A percentile compares a stretch with the other conserved stretches of the same genome.
These are phyloP conservation scores for Xerocomellus intermedius DNA, from an alignment of 768 basidiomycete species.

Conservation along the genomic window DNA sequence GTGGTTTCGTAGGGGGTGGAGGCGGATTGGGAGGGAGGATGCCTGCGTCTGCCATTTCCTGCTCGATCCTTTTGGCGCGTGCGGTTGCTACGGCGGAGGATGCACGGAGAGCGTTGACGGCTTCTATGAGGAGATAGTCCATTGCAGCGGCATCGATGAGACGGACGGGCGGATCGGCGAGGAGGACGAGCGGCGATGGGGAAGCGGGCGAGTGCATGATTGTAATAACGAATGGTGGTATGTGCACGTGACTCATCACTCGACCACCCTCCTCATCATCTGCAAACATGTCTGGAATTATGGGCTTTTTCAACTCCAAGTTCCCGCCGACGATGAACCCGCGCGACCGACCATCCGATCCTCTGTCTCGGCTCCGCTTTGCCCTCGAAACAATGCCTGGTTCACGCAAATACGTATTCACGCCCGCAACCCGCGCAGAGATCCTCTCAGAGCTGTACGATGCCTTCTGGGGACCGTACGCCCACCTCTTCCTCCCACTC, in stretches of 20 bases:
- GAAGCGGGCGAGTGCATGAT: conserved; percentile 20
- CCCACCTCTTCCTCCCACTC: conserved; percentile 68
- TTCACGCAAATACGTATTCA: conserved; percentile 75
- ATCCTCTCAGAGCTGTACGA: conserved; percentile 80
- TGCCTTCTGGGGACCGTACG: conserved; percentile 78
- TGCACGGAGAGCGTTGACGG: conserved; percentile 69
- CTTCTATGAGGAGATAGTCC: conserved; percentile 86
- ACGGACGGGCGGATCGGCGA: conserved; percentile 67
- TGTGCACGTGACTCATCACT: conserved; percentile 1
- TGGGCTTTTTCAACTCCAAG: conserved; percentile 48
- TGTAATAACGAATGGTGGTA: too few species aligned
- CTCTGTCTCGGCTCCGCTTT: conserved; percentile 71
- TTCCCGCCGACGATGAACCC: conserved; percentile 54
- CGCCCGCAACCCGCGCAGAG: conserved; percentile 70
- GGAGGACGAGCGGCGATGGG: conserved; percentile 36
- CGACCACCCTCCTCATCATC: background rate
- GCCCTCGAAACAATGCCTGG: conserved; percentile 80
- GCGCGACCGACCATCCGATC: conserved; percentile 56
- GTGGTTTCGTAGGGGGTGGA: conserved; percentile 39
- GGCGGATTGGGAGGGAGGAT: conserved; percentile 55
- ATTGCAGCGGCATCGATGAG: conserved; percentile 65
- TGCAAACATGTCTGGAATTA: conserved; percentile 39
- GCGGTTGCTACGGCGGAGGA: conserved; percentile 73
- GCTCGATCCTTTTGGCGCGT: conserved; percentile 63
- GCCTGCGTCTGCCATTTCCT: conserved; percentile 77